Evolutionary conservation across 179 eudicot genomes (phyloP).

Genomic region (Silene vulgaris): DNA sequence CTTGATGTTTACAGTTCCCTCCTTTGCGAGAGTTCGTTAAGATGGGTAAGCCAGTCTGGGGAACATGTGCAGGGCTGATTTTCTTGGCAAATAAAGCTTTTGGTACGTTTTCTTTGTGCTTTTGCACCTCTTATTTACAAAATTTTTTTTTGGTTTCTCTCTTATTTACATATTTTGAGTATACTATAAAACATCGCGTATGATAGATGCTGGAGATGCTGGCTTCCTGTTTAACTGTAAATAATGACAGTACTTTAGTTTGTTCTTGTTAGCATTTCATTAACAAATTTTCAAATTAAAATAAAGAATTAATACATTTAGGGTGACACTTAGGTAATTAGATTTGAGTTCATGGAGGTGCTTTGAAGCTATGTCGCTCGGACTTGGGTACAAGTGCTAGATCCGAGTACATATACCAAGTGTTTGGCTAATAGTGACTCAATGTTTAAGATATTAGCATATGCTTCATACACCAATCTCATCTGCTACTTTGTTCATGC

Average conservation of each 20-base stretch:
- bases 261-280: neutral
- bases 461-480: neutral
- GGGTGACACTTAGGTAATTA: too few relatives aligned
- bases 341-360: too few relatives aligned
- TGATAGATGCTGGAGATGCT: neutral
- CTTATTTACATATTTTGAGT: neutral
- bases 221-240: neutral
- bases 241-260: neutral
- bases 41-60: slow-evolving; percentile 96
- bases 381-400: too few relatives aligned
- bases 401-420: too few relatives aligned
- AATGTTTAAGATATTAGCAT: too few relatives aligned
- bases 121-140: slow-evolving; percentile 1
- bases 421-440: too few relatives aligned
- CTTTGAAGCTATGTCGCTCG: too few relatives aligned
- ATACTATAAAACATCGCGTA: neutral
- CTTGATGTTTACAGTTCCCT: slow-evolving; percentile 56
- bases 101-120: slow-evolving; percentile 37
- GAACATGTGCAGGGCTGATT: slow-evolving; percentile 95
- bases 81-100: slow-evolving; percentile 83
- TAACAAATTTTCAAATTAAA: too few relatives aligned
- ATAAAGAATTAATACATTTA: too few relatives aligned
- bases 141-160: too few relatives aligned
- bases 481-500: neutral
- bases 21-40: slow-evolving; percentile 82